These are phyloP conservation scores for Trichothecium sympodiale DNA, from an alignment of 2,329 filamentous ascomycete genomes.

Conservation along the genomic window DNA sequence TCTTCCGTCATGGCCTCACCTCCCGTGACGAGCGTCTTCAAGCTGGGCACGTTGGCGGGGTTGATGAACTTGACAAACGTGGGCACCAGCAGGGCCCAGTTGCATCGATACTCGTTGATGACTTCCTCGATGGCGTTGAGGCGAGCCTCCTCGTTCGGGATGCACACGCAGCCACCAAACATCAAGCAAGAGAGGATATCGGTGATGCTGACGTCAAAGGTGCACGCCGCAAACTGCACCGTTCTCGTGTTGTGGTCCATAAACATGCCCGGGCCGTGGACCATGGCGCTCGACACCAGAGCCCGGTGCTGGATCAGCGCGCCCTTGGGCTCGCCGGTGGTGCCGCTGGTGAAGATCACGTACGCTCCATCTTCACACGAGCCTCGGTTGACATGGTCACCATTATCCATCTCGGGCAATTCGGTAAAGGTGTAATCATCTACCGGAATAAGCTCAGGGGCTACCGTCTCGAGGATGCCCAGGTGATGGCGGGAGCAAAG, in stretches of 20 bases:
- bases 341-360: slow-evolving; percentile 38
- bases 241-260: slow-evolving; percentile 14
- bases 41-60: slow-evolving; percentile 8
- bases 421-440: slow-evolving; percentile 8
- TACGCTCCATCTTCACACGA: slow-evolving; percentile 19
- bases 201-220: slow-evolving; percentile 18
- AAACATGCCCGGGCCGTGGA: slow-evolving; percentile 9
- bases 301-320: slow-evolving; percentile 8
- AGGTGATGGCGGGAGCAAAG: slow-evolving; percentile 12
- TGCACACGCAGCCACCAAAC: slow-evolving; percentile 18
- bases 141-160: slow-evolving; percentile 26
- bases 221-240: slow-evolving; percentile 20
- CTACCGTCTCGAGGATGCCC: slow-evolving; percentile 6
- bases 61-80: slow-evolving; percentile 11
- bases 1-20: slow-evolving; percentile 13
- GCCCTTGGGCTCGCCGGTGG: slow-evolving; percentile 32
- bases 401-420: slow-evolving; percentile 1
- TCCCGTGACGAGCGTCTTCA: slow-evolving; percentile 12
- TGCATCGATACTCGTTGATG: slow-evolving; percentile 8
- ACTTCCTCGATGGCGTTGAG: slow-evolving; percentile 19
- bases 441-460: slow-evolving; percentile 8
- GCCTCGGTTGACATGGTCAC: slow-evolving; percentile 5
- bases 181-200: slow-evolving; percentile 11
- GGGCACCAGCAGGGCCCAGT: slow-evolving; percentile 11
- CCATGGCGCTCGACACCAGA: slow-evolving; percentile 9